Percentiles rank a stretch among this genome's conserved stretches.
These are phyloP conservation scores for Candida sanyiensis DNA, from an alignment of 805 yeast genomes.

Conservation along the genomic window DNA sequence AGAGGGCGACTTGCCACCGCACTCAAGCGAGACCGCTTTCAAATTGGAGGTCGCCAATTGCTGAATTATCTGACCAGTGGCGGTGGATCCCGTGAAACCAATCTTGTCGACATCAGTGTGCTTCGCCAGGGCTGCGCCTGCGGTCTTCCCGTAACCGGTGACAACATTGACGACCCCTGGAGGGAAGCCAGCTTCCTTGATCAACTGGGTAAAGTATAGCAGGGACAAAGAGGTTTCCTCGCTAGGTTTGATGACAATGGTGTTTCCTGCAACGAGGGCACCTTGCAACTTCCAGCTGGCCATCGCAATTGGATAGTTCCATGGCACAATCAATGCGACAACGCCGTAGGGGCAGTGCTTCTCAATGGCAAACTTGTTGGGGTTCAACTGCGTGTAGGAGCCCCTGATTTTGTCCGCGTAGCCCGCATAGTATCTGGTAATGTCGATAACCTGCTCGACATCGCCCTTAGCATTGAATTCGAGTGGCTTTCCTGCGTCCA, in stretches of 20 bases:
- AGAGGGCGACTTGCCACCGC: slow-evolving; percentile 70
- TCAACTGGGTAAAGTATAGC: slow-evolving; percentile 52
- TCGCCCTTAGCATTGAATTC: slow-evolving; percentile 63
- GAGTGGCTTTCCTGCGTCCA: slow-evolving; percentile 74
- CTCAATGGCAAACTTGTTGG: slow-evolving; percentile 60
- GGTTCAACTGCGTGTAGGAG: slow-evolving; percentile 56
- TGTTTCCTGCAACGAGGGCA: slow-evolving; percentile 71
- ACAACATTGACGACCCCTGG: slow-evolving; percentile 70
- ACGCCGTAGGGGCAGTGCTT: slow-evolving; percentile 73
- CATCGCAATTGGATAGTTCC: slow-evolving; percentile 83
- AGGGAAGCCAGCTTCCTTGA: slow-evolving; percentile 70
- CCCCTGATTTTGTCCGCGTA: slow-evolving; percentile 68
- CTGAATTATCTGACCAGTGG: slow-evolving; percentile 62
- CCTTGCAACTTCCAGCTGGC: slow-evolving; percentile 76
- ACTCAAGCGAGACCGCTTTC: slow-evolving; percentile 62
- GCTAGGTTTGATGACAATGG: slow-evolving; percentile 67
- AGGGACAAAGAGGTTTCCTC: slow-evolving; percentile 73
- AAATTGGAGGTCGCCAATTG: slow-evolving; percentile 53
- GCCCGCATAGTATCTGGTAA: slow-evolving; percentile 67
- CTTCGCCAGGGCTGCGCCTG: slow-evolving; percentile 61
- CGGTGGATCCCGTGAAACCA: slow-evolving; percentile 63
- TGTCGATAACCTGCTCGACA: slow-evolving; percentile 54
- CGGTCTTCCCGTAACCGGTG: slow-evolving; percentile 63
- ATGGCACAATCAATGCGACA: slow-evolving; percentile 78
- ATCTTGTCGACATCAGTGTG: slow-evolving; percentile 55